These are phyloP conservation scores for Wickerhamomyces mucosus DNA, from an alignment of 805 yeast genomes.

Conservation along the genomic window DNA sequence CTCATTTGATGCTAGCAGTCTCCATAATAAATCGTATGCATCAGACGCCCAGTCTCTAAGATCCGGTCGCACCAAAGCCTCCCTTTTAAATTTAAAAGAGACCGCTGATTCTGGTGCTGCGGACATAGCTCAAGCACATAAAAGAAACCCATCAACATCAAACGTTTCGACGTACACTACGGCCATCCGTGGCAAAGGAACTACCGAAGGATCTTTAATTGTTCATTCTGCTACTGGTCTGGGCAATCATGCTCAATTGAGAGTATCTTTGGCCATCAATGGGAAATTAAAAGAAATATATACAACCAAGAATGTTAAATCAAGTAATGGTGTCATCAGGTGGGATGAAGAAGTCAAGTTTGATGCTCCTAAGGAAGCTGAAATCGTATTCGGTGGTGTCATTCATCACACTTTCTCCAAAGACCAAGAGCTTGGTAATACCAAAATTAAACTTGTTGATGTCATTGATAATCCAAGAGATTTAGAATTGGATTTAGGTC, in stretches of 20 bases:
- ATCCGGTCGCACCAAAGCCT: conserved; percentile 19
- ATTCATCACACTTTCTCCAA: conserved; percentile 70
- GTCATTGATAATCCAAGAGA: conserved; percentile 37
- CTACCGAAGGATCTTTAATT: conserved; percentile 38
- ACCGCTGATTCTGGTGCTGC: conserved; percentile 2
- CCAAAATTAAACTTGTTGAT: conserved; percentile 42
- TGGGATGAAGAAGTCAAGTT: conserved; percentile 64
- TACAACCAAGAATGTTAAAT: conserved; percentile 54
- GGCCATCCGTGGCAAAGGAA: conserved; percentile 10
- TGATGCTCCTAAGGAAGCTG: conserved; percentile 54
- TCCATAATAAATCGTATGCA: no score
- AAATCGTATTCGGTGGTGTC: conserved; percentile 48
- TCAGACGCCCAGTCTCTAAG: conserved; percentile 28
- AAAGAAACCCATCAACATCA: conserved; percentile 9
- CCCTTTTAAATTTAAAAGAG: conserved; percentile 3
- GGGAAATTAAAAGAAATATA: conserved; percentile 44
- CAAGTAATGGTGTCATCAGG: conserved; percentile 32
- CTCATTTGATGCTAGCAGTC: conserved; percentile 6
- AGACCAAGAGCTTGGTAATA: conserved; percentile 52
- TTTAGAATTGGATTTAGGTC: conserved; percentile 27
- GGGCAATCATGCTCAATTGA: conserved; percentile 38
- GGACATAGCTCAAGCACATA: conserved; percentile 5
- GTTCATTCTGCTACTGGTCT: conserved; percentile 39
- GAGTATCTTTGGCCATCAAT: conserved; percentile 38
- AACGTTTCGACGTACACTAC: conserved; percentile 15